Evolutionary conservation across 1,284 basidiomycete genomes (phyloP).

Genomic region (Stygiomarasmius scandens): DNA sequence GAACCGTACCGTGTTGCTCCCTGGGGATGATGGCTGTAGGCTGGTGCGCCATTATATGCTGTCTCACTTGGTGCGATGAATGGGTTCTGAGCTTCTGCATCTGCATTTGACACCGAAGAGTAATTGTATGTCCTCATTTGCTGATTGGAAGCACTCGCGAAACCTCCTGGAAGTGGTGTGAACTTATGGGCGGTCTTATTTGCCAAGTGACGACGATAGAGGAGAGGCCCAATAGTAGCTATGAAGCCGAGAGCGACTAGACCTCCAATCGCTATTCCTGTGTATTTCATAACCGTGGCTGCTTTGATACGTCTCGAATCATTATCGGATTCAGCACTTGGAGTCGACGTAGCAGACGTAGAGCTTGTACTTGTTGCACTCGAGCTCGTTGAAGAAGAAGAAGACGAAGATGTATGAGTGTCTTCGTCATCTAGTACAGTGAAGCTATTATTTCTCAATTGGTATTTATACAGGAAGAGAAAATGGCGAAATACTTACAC

Average conservation of each 20-base stretch:
- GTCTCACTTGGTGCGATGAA: not conserved
- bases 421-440: not conserved
- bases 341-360: not conserved
- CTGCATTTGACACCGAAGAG: not conserved
- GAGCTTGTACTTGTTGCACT: not conserved
- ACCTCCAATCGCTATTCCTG: not conserved
- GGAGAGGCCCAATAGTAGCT: not conserved
- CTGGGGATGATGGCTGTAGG: not conserved
- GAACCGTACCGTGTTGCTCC: not conserved
- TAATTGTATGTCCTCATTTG: not conserved
- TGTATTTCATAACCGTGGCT: not conserved
- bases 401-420: not conserved
- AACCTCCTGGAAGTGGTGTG: not conserved
- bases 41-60: not conserved
- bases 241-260: not conserved
- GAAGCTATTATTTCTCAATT: not conserved
- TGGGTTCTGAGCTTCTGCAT: not conserved
- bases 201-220: not conserved
- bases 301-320: not conserved
- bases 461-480: not conserved
- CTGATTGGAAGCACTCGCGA: not conserved
- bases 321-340: not conserved
- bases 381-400: not conserved
- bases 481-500: not conserved
- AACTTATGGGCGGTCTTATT: not conserved